phyloP scores from a whole-genome alignment of 2,329 filamentous ascomycete species.

The Daldinia sp. region DNA sequence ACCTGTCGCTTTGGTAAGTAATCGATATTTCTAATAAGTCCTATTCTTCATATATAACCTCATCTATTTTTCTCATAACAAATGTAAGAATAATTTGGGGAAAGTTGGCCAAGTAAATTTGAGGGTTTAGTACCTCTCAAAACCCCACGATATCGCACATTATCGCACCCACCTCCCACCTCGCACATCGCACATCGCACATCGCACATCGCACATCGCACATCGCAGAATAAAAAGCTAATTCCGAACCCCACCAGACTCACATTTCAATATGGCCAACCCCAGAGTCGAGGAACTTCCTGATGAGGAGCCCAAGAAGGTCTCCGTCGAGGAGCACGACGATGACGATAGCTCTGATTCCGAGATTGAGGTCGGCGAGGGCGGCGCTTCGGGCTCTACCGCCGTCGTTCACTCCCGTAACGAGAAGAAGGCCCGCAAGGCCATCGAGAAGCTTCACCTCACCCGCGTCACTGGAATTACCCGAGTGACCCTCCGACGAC shows the following conservation, averaged over 20 bases:
- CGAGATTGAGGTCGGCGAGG: constrained; percentile 78
- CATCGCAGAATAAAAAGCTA: constrained; percentile 28
- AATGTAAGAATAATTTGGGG: constrained; percentile 1
- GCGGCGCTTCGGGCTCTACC: constrained; percentile 81
- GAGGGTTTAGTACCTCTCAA: constrained; percentile 16
- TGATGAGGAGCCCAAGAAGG: constrained; percentile 87
- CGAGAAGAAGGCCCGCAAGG: constrained; percentile 99
- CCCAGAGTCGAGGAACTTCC: constrained; percentile 97
- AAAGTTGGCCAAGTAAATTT: not conserved
- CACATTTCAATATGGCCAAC: constrained; percentile 79
- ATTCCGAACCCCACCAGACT: constrained; percentile 34
- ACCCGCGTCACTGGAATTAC: constrained; percentile 98
- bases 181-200: constrained; percentile 16
- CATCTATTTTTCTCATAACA: not conserved
- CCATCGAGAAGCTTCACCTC: constrained; percentile 97
- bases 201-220: too few species aligned
- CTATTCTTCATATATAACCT: not conserved
- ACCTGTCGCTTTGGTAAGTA: constrained; percentile 12
- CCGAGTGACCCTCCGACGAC: constrained; percentile 95
- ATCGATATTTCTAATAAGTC: not conserved
- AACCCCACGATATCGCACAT: constrained; percentile 21
- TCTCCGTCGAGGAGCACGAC: constrained; percentile 79
- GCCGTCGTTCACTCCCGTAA: constrained; percentile 97
- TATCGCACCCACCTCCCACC: constrained; percentile 24
- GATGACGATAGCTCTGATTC: constrained; percentile 78